Percentiles rank a stretch among this genome's conserved stretches.
Evolutionary conservation across 2,329 filamentous ascomycete genomes (phyloP).

Genomic region (Herpotrichia juniperi): DNA sequence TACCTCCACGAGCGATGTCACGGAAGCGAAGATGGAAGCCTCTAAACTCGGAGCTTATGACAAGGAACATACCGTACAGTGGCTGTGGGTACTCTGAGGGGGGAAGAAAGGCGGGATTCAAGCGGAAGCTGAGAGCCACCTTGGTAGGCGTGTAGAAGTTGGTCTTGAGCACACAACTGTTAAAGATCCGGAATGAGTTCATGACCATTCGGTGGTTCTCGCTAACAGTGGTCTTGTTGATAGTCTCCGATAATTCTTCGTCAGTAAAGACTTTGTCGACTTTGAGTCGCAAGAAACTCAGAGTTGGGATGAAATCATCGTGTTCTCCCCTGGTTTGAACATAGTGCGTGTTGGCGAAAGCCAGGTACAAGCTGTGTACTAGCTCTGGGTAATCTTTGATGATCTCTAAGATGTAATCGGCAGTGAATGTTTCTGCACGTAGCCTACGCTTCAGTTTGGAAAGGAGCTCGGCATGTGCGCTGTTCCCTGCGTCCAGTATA

Average conservation of each 20-base stretch:
- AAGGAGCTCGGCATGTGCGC: conserved; percentile 82
- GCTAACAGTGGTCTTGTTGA: conserved; percentile 60
- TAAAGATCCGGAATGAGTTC: conserved; percentile 95
- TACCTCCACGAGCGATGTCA: conserved; percentile 94
- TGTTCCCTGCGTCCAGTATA: conserved; percentile 81
- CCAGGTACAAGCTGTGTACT: conserved; percentile 85
- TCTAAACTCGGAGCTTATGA: conserved; percentile 94
- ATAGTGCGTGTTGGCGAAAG: conserved; percentile 88
- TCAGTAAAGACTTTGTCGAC: conserved; percentile 63
- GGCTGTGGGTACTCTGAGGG: conserved; percentile 90
- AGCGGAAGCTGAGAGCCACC: conserved; percentile 94
- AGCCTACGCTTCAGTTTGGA: conserved; percentile 95
- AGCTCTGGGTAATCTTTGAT: conserved; percentile 89
- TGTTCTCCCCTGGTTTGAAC: conserved; percentile 68
- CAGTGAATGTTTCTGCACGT: conserved; percentile 95
- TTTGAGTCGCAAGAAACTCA: conserved; percentile 70
- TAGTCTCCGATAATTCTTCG: conserved; percentile 45
- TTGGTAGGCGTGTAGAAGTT: conserved; percentile 99
- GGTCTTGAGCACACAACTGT: conserved; percentile 90
- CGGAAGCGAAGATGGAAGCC: conserved; percentile 98
- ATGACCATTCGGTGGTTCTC: conserved; percentile 99
- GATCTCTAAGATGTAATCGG: conserved; percentile 97
- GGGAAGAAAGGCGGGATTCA: conserved; percentile 88
- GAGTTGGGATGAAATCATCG: conserved; percentile 73
- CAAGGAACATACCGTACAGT: conserved; percentile 97